Evolutionary conservation across 768 basidiomycete genomes (phyloP).

Genomic region (Gyrodon lividus): DNA sequence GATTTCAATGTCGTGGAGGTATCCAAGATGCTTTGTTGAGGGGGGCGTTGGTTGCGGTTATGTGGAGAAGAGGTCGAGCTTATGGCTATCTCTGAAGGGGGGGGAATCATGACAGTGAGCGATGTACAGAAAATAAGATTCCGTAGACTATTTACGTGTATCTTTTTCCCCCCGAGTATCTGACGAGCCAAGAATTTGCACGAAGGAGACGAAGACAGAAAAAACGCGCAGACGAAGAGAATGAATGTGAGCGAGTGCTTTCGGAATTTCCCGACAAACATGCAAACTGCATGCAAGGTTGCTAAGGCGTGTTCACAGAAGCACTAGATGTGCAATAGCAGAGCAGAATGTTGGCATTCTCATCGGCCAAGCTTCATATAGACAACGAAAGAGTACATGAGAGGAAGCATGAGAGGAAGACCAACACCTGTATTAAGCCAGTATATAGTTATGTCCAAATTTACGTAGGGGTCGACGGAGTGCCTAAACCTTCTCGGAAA

Average conservation of each 20-base stretch:
- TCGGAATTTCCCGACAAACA: conserved; percentile 31
- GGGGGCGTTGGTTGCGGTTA: background rate
- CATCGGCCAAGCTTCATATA: background rate
- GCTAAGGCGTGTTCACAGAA: conserved; percentile 4
- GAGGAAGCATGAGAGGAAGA: background rate
- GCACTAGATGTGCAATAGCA: background rate
- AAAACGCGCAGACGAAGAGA: conserved; percentile 21
- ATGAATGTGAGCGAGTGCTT: conserved; percentile 9
- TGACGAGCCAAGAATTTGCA: conserved; percentile 9
- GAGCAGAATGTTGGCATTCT: background rate
- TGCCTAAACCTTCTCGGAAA: conserved; percentile 58
- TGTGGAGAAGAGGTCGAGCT: background rate
- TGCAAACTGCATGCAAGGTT: conserved; percentile 20
- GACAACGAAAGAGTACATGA: conserved; percentile 11
- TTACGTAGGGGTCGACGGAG: conserved; percentile 18
- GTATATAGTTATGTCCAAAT: background rate
- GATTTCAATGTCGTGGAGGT: background rate
- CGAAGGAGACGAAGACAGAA: conserved; percentile 7
- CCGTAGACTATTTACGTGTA: conserved; percentile 12
- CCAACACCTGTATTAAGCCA: background rate
- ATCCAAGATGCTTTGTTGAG: background rate
- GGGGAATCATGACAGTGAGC: conserved; percentile 1
- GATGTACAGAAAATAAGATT: background rate
- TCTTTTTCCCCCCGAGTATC: conserved; percentile 9
- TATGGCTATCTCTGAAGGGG: conserved; percentile 3